Evolutionary conservation across 1,284 basidiomycete species (phyloP).

Genomic region (Trichosporon sp.): DNA sequence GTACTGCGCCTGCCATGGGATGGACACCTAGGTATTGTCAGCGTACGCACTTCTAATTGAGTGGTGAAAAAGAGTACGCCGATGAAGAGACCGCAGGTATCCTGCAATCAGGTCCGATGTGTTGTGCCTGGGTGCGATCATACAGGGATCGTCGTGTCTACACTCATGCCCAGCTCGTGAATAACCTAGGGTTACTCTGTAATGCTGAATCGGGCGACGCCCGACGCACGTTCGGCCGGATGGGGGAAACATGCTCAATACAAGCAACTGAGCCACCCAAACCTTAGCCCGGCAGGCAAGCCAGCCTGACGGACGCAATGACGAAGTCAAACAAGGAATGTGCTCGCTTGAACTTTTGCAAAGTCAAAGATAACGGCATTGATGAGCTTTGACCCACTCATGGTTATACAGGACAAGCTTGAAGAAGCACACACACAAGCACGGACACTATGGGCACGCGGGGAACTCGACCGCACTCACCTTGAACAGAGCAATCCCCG

Average conservation of each 20-base stretch:
- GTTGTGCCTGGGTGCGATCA: background rate
- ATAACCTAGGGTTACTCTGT: no score
- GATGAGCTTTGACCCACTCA: background rate
- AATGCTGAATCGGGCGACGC: background rate
- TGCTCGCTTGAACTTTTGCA: background rate
- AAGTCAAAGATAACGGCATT: background rate
- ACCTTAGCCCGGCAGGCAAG: no score
- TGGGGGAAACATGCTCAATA: no score
- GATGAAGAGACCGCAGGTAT: background rate
- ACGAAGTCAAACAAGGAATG: background rate
- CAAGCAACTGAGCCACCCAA: no score
- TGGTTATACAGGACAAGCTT: no score
- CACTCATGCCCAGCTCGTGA: no score
- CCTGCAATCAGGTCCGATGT: background rate
- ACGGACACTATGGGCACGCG: no score
- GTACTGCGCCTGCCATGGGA: constrained; percentile 38
- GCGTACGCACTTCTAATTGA: no score
- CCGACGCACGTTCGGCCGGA: background rate
- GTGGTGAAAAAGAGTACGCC: no score
- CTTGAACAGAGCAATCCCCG: constrained; percentile 38
- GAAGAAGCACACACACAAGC: no score
- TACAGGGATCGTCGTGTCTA: background rate
- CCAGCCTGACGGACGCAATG: no score
- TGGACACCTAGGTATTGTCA: constrained; percentile 30
- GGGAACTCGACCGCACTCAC: no score